Conservation (phyloP, 2,329 filamentous ascomycete genomes). For the Pyricularia sp. region DNA sequence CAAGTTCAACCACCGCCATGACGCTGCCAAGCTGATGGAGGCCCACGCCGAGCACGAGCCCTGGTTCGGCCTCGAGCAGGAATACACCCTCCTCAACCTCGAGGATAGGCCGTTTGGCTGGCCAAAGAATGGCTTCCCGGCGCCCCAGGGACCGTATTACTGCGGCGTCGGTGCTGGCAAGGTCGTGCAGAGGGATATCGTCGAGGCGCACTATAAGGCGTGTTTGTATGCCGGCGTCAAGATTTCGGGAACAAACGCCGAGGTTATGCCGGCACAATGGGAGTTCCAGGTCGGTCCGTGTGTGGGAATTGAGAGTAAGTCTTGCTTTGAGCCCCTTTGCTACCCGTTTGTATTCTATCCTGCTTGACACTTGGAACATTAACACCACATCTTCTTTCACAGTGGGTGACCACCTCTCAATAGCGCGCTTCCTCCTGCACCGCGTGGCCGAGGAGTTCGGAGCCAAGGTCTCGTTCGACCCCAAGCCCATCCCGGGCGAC, state of each 20-base stretch:
- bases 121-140: constrained; percentile 80
- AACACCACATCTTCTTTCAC: constrained; percentile 2
- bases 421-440: constrained; percentile 78
- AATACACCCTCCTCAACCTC: constrained; percentile 87
- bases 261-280: constrained; percentile 83
- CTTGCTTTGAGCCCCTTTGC: not conserved
- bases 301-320: constrained; percentile 57
- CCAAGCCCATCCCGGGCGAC: constrained; percentile 88
- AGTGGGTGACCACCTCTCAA: constrained; percentile 95
- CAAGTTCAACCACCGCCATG: constrained; percentile 97
- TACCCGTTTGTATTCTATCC: not conserved
- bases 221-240: constrained; percentile 83
- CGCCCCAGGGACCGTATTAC: constrained; percentile 92
- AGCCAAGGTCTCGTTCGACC: constrained; percentile 87
- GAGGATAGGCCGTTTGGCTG: constrained; percentile 88
- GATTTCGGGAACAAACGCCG: constrained; percentile 97
- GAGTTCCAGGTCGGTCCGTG: constrained; percentile 74
- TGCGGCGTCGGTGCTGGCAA: constrained; percentile 96
- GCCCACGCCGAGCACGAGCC: constrained; percentile 72
- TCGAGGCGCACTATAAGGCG: constrained; percentile 68
- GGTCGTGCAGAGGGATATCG: constrained; percentile 96
- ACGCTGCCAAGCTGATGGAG: constrained; percentile 84
- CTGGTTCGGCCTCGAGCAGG: constrained; percentile 97
- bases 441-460: constrained; percentile 88
- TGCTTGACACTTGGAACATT: constrained; percentile 16